Conservation (phyloP, 2,329 filamentous ascomycete genomes). For the Calonectria fujianensis region DNA sequence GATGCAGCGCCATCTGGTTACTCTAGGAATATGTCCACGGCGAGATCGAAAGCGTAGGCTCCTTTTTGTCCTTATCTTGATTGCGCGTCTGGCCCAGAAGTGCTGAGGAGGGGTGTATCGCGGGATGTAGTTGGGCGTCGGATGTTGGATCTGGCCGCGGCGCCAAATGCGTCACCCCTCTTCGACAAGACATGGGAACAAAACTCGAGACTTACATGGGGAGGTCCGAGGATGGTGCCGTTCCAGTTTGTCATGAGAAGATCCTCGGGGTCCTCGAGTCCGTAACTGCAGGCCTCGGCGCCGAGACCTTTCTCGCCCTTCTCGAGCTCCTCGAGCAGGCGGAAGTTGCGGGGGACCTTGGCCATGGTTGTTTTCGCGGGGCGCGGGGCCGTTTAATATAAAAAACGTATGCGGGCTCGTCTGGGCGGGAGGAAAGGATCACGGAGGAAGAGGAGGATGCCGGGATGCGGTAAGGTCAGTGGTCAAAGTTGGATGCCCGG, state of each 20-base stretch:
- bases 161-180: neutral
- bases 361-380: constrained; percentile 57
- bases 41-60: neutral
- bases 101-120: neutral
- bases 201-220: constrained; percentile 81
- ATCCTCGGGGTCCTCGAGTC: constrained; percentile 94
- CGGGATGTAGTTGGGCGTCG: constrained; percentile 17
- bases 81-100: too few relatives aligned
- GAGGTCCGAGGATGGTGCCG: constrained; percentile 96
- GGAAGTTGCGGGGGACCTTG: constrained; percentile 94
- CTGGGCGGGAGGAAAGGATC: neutral
- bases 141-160: neutral
- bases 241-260: constrained; percentile 99
- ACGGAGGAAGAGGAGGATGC: neutral
- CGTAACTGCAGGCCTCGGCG: constrained; percentile 97
- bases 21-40: too few relatives aligned
- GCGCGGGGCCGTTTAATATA: neutral
- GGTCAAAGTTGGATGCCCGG: constrained; percentile 24
- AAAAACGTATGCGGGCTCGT: neutral
- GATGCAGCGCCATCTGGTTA: neutral
- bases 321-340: constrained; percentile 96
- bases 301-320: constrained; percentile 99
- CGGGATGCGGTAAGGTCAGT: constrained; percentile 17
- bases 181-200: neutral
- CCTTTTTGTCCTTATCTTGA: neutral